Conservation (phyloP, 2,329 filamentous ascomycete genomes). For the Colletotrichum spinosum region DNA sequence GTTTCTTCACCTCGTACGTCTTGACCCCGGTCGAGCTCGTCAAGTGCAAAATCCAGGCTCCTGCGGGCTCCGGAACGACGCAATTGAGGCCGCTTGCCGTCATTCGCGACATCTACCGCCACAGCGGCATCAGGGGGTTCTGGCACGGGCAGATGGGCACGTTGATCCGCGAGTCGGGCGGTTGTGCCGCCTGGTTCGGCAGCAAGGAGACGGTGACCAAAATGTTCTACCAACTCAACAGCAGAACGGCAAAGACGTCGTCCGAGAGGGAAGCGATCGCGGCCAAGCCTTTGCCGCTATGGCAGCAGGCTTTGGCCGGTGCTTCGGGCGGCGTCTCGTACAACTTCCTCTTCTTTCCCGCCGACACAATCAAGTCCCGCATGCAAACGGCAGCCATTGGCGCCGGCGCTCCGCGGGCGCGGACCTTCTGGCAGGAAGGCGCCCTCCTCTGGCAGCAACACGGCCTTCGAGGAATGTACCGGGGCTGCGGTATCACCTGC, state of each 20-base stretch:
- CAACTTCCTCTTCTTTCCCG: slow-evolving; percentile 97
- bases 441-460: slow-evolving; percentile 82
- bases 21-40: slow-evolving; percentile 96
- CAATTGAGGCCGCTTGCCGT: slow-evolving; percentile 75
- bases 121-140: slow-evolving; percentile 87
- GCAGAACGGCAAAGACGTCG: slow-evolving; percentile 52
- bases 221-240: slow-evolving; percentile 72
- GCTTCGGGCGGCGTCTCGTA: slow-evolving; percentile 92
- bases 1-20: slow-evolving; percentile 88
- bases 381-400: slow-evolving; percentile 90
- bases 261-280: slow-evolving; percentile 54
- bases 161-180: slow-evolving; percentile 92
- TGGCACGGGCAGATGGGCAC: slow-evolving; percentile 97
- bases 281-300: slow-evolving; percentile 74
- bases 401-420: slow-evolving; percentile 59
- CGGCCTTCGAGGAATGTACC: slow-evolving; percentile 87
- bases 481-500: slow-evolving; percentile 95
- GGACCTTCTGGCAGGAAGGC: slow-evolving; percentile 79
- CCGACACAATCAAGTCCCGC: slow-evolving; percentile 95
- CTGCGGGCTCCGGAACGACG: slow-evolving; percentile 56
- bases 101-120: slow-evolving; percentile 82
- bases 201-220: slow-evolving; percentile 84
- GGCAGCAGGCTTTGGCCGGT: slow-evolving; percentile 89
- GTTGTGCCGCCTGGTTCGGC: slow-evolving; percentile 95
- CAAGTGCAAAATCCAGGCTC: slow-evolving; percentile 98